Conservation (phyloP, 495 filamentous ascomycete genomes). For the Hyaloscypha variabilis region DNA sequence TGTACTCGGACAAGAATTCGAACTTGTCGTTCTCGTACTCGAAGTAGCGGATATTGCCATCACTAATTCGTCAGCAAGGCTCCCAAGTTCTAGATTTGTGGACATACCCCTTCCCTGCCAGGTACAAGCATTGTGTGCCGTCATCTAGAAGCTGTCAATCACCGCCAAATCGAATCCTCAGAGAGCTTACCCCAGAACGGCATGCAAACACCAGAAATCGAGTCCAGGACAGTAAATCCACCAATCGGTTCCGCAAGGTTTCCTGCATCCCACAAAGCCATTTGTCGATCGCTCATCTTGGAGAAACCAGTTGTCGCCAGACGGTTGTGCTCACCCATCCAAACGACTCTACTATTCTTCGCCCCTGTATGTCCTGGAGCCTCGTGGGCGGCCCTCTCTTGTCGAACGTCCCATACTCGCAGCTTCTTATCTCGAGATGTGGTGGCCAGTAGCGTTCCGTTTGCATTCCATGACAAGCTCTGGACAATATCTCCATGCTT, state of each 20-base stretch:
- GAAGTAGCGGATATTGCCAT: constrained; percentile 98
- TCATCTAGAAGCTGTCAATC: constrained; percentile 62
- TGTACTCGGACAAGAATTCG: constrained; percentile 93
- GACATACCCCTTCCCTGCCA: constrained; percentile 93
- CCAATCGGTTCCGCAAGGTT: constrained; percentile 78
- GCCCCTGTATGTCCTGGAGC: constrained; percentile 85
- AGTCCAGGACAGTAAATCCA: constrained; percentile 85
- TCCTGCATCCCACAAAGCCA: constrained; percentile 93
- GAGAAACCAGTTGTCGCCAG: constrained; percentile 97
- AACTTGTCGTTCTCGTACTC: constrained; percentile 98
- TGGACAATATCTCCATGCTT: constrained; percentile 91
- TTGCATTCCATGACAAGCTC: constrained; percentile 93
- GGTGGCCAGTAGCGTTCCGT: constrained; percentile 85
- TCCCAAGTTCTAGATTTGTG: not conserved
- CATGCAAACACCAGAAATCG: constrained; percentile 97
- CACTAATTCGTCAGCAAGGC: constrained; percentile 53
- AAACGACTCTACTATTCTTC: constrained; percentile 94
- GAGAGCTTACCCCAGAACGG: constrained; percentile 83
- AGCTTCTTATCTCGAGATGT: constrained; percentile 98
- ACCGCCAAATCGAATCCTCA: not conserved
- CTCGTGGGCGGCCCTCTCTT: constrained; percentile 86
- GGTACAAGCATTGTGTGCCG: constrained; percentile 86
- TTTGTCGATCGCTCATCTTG: constrained; percentile 95
- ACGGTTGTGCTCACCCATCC: constrained; percentile 94
- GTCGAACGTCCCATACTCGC: constrained; percentile 93